These are phyloP conservation scores for Metschnikowia gelsemii DNA, from an alignment of 805 yeast genomes.

Conservation along the genomic window DNA sequence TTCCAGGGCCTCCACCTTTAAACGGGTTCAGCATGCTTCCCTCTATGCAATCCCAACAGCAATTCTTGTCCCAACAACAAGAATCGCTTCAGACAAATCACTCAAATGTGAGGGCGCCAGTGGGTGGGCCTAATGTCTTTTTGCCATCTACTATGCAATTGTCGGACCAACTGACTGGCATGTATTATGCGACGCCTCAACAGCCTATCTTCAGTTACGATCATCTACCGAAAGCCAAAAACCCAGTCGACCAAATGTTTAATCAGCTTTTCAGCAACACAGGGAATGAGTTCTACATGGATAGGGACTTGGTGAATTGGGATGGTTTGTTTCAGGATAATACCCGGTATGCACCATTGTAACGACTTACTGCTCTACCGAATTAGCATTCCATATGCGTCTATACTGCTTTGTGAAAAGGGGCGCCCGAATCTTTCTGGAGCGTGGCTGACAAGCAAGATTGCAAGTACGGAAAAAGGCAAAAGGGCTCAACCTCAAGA, in stretches of 20 bases:
- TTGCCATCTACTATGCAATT: neutral
- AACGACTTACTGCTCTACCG: too few relatives aligned
- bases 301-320: slow-evolving; percentile 13
- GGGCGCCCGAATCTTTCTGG: too few relatives aligned
- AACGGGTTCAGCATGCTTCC: too few relatives aligned
- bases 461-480: too few relatives aligned
- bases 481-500: too few relatives aligned
- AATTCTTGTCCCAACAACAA: too few relatives aligned
- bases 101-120: neutral
- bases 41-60: neutral
- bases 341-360: neutral
- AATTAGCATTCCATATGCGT: too few relatives aligned
- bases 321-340: slow-evolving; percentile 14
- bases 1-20: too few relatives aligned
- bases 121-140: neutral
- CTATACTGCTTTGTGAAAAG: too few relatives aligned
- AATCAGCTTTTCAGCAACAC: slow-evolving; percentile 17
- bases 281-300: slow-evolving; percentile 16
- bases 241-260: slow-evolving; percentile 10
- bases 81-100: neutral
- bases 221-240: slow-evolving; percentile 5
- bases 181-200: neutral
- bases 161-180: neutral
- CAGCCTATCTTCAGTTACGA: slow-evolving; percentile 5
- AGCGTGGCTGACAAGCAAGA: too few relatives aligned